Base-by-base conservation (phyloP, 768 basidiomycete species). In the Tulasnella sp. region DNA sequence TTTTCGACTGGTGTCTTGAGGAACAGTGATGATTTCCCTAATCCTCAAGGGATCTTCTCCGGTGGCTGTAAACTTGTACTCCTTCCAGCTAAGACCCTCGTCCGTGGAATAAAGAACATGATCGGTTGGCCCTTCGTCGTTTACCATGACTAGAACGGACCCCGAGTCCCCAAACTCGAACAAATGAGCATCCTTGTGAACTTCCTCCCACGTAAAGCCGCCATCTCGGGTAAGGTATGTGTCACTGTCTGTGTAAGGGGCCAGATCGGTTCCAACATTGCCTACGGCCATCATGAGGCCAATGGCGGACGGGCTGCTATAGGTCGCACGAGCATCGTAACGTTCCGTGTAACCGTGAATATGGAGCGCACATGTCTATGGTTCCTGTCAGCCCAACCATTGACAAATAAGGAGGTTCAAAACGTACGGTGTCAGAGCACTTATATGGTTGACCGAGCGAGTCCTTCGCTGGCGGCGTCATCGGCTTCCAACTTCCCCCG, bases 101-200 rank as follows among this genome's bases (percentile, higher is more conserved):
- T 99, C 91, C 14, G 92, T 94, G 78, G 94, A 95, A 86, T 92
- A 99, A 81, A 97, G 84, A 68, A 99, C 89, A 81, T 93, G 92
- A 83, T 98, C 94, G 3, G 94, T 97, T 0, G 96, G 90, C 80
- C 93, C 93, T 84, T 99, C 97, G 84, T 99, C 98, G 85, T 99
- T 98, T 68, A 91, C 95, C 87, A 99, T 92, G 82, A 99, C 87
- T 46, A 99, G 88, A 79, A 99, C 88, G 1, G 97, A 96, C 6
- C 98, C 98, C 0, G 95, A 97, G 86, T 99, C 98, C 39, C 97
- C 97, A 82, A 97, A 99, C 84, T 97, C 96, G 96, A 95, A 99
- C 52, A 98, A 88, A 84, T 99, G 94, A 0, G 98, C 97, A 82
- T 97, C 97, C 84, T 99, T 99, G 87, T 96, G 96, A 0, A 99